Base-by-base conservation (phyloP, 2,329 filamentous ascomycete species). In the Aureobasidium sp. region DNA sequence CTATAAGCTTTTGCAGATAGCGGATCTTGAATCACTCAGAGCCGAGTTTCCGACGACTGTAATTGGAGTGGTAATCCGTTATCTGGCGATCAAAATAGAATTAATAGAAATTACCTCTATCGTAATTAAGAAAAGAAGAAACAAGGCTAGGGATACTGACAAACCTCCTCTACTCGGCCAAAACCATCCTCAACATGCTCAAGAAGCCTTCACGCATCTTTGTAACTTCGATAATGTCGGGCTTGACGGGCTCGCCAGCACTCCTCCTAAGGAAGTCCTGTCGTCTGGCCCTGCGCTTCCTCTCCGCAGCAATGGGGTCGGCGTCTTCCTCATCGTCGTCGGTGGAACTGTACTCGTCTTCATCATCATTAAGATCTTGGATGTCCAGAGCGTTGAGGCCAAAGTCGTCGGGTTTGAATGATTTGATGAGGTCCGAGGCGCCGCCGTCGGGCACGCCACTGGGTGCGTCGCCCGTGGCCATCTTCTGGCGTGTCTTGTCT, bases 401-500 rank as follows among this genome's bases (percentile, higher is more conserved):
- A 76, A 99, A 99, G 75, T 99, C 94, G 53, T 83, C 85, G 24
- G 88, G 87, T 69, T 82, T 86, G 77, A 97, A 95, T 15, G 69
- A 70, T 74, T 78, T 19, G 72, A 69, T 66, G 80, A 78, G 27
- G 81, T 83, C 7, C 81, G 80, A 58, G 77, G 81, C 74, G 29
- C 80, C 79, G 22, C 71, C 74, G 6, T 60, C 64, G 19, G 47
- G 45, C 7, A 49, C 14, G 7, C 35, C 39, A 37, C 37, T 39
- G 19, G 59, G 62, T 37, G 57, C 57, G 29, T 62, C 63, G 70
- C 93, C 91, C 2, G 91, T 91, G 0, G 94, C 94, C 94, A 99
- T 97, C 81, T 99, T 99, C 78, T 97, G 94, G 60, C 92, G 81
- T 9, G 94, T 99, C 81, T 99, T 99, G 76, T 96, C 91, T 64